These are phyloP conservation scores for Claviceps spartinae DNA, from an alignment of 2,329 filamentous ascomycete species.

Conservation along the genomic window DNA sequence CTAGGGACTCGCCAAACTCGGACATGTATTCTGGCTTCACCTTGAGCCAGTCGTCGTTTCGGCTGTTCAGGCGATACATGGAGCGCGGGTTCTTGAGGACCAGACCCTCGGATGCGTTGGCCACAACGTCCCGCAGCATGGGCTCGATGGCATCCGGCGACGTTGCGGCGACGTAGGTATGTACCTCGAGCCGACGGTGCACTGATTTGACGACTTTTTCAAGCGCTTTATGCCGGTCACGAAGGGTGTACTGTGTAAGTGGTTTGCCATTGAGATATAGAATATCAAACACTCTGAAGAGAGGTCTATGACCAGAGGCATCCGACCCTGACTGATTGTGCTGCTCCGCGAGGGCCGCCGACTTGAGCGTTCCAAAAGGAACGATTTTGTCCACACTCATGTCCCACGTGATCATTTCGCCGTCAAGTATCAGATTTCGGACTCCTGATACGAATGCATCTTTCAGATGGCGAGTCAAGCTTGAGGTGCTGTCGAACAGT, in stretches of 20 bases:
- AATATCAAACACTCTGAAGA: slow-evolving; percentile 84
- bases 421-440: slow-evolving; percentile 79
- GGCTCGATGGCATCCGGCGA: slow-evolving; percentile 64
- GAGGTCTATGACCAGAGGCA: slow-evolving; percentile 40
- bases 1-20: slow-evolving; percentile 85
- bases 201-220: slow-evolving; percentile 56
- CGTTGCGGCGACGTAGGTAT: slow-evolving; percentile 53
- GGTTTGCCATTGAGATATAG: slow-evolving; percentile 72
- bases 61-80: slow-evolving; percentile 72
- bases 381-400: slow-evolving; percentile 72
- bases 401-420: slow-evolving; percentile 99
- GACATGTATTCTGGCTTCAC: slow-evolving; percentile 98
- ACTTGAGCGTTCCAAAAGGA: slow-evolving; percentile 86
- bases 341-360: slow-evolving; percentile 69
- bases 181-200: slow-evolving; percentile 69
- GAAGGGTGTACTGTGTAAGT: slow-evolving; percentile 69
- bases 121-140: slow-evolving; percentile 67
- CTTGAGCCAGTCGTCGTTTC: slow-evolving; percentile 95
- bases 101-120: slow-evolving; percentile 75
- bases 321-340: slow-evolving; percentile 45
- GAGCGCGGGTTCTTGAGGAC: slow-evolving; percentile 90
- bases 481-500: slow-evolving; percentile 58
- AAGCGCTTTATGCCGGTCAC: slow-evolving; percentile 66
- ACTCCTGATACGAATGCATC: slow-evolving; percentile 67
- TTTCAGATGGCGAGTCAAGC: slow-evolving; percentile 67